These are phyloP conservation scores for Gossypium stocksii DNA, from an alignment of 345 rosid genomes.

Conservation along the genomic window DNA sequence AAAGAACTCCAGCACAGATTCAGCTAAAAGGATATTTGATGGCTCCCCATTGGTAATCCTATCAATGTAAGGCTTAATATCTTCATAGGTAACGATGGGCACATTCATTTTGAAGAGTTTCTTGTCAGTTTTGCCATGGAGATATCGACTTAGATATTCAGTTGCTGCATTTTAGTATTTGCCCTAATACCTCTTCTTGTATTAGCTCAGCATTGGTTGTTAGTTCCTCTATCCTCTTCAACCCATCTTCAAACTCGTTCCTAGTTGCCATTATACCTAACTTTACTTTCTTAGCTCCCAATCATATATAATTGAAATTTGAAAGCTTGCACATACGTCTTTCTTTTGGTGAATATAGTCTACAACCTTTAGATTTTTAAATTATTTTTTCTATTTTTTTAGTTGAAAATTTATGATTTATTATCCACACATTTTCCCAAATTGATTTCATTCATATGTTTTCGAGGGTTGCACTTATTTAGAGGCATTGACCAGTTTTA, in stretches of 20 bases:
- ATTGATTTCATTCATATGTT: too few relatives aligned
- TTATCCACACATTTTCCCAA: too few relatives aligned
- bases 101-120: conserved; percentile 56
- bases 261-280: background rate
- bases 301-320: too few relatives aligned
- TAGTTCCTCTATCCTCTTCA: conserved; percentile 54
- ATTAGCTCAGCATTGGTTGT: conserved; percentile 53
- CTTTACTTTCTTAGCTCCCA: background rate
- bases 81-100: conserved; percentile 71
- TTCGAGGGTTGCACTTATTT: too few relatives aligned
- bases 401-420: too few relatives aligned
- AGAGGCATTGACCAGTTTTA: too few relatives aligned
- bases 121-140: conserved; percentile 39
- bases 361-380: too few relatives aligned
- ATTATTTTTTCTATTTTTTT: too few relatives aligned
- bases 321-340: too few relatives aligned
- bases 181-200: conserved; percentile 45
- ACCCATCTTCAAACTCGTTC: background rate
- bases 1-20: conserved; percentile 65
- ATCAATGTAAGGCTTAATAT: conserved; percentile 44
- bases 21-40: conserved; percentile 53
- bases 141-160: conserved; percentile 52
- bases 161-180: conserved; percentile 59
- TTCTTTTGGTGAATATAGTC: too few relatives aligned
- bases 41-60: conserved; percentile 39